Conservation (phyloP, 345 rosid species). For the Camelina neglecta region DNA sequence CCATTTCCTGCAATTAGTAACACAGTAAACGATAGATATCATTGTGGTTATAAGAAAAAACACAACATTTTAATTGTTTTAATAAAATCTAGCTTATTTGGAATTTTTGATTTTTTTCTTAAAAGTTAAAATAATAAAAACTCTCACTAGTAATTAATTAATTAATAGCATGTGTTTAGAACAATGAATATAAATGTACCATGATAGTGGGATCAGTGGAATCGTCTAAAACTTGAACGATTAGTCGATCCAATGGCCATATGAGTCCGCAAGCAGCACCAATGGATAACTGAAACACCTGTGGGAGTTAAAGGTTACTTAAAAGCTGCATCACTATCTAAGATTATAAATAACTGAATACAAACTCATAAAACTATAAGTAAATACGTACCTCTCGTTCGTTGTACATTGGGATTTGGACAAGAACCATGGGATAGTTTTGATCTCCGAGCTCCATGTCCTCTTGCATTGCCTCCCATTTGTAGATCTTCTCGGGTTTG, state of each 20-base stretch:
- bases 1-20: constrained; percentile 36
- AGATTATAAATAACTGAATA: too few relatives aligned
- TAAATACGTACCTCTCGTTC: constrained; percentile 40
- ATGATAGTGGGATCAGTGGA: constrained; percentile 64
- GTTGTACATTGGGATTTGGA: constrained; percentile 51
- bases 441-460: constrained; percentile 59
- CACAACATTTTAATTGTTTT: not conserved
- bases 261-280: constrained; percentile 67
- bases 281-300: constrained; percentile 68
- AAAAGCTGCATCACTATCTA: not conserved
- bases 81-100: not conserved
- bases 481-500: constrained; percentile 52
- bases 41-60: not conserved
- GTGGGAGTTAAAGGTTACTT: not conserved
- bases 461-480: constrained; percentile 53
- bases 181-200: constrained; percentile 25
- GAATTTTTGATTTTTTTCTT: not conserved
- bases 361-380: not conserved
- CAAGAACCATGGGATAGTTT: constrained; percentile 42
- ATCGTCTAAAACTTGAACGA: constrained; percentile 70
- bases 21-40: not conserved
- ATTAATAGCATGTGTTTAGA: too few relatives aligned
- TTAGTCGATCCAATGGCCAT: constrained; percentile 62
- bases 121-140: not conserved
- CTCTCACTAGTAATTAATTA: too few relatives aligned